Percentiles rank a stretch among this genome's conserved stretches.
Conservation (phyloP, 352 stramenopile genomes). For the Phytophthora tubulina region DNA sequence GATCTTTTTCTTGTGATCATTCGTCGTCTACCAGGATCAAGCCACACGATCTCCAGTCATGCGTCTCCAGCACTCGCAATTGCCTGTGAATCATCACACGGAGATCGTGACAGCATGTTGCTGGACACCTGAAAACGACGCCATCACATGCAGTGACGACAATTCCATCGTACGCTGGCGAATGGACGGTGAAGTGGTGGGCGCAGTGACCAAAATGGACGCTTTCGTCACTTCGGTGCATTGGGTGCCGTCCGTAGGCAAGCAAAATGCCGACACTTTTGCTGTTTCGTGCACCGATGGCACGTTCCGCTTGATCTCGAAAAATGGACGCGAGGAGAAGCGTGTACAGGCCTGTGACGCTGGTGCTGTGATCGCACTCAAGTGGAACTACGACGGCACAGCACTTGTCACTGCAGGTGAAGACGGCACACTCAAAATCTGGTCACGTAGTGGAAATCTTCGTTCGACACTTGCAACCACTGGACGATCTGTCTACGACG, state of each 20-base stretch:
- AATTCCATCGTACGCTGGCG: slow-evolving; percentile 86
- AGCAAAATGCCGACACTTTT: slow-evolving; percentile 87
- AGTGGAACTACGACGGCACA: slow-evolving; percentile 94
- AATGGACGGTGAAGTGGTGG: slow-evolving; percentile 86
- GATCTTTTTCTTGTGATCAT: slow-evolving; percentile 38
- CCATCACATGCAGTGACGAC: slow-evolving; percentile 90
- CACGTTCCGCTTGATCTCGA: slow-evolving; percentile 91
- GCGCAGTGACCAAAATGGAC: slow-evolving; percentile 76
- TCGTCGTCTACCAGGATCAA: slow-evolving; percentile 6
- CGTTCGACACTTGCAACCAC: slow-evolving; percentile 89
- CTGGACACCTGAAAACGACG: slow-evolving; percentile 91
- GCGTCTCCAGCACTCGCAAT: slow-evolving; percentile 84
- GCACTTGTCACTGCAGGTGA: slow-evolving; percentile 92
- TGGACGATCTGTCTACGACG: slow-evolving; percentile 84
- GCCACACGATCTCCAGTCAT: slow-evolving; percentile 37
- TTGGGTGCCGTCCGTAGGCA: slow-evolving; percentile 85
- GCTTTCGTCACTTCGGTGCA: slow-evolving; percentile 83
- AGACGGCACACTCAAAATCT: slow-evolving; percentile 95
- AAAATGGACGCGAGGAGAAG: slow-evolving; percentile 93
- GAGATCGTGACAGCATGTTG: slow-evolving; percentile 88
- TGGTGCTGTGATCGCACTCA: slow-evolving; percentile 90
- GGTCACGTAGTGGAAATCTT: slow-evolving; percentile 88
- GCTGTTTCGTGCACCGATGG: slow-evolving; percentile 92
- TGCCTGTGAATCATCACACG: slow-evolving; percentile 76
- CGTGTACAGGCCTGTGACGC: slow-evolving; percentile 82